Conservation (phyloP, 352 stramenopile genomes). For the Hyaloperonospora arabidopsidis region DNA sequence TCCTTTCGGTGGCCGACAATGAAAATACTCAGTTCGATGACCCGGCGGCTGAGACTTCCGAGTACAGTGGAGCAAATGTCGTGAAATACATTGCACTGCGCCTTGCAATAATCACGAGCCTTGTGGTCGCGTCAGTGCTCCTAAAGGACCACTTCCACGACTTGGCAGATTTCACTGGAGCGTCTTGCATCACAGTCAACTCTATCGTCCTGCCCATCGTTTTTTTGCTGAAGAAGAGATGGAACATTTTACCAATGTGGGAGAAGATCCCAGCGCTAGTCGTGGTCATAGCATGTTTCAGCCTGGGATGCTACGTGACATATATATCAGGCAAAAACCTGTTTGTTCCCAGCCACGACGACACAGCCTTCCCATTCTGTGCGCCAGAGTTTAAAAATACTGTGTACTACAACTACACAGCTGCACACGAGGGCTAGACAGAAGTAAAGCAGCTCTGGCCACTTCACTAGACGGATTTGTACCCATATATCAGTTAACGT, state of each 20-base stretch:
- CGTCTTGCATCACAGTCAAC: constrained; percentile 38
- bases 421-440: constrained; percentile 13
- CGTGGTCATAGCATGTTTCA: constrained; percentile 24
- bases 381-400: constrained; percentile 25
- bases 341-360: constrained; percentile 20
- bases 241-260: constrained; percentile 19
- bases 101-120: constrained; percentile 25
- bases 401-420: constrained; percentile 40
- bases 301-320: constrained; percentile 28
- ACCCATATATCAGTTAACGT: no score
- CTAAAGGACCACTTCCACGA: constrained; percentile 43
- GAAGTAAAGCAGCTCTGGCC: no score
- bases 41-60: constrained; percentile 13
- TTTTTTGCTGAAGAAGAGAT: constrained; percentile 34
- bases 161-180: constrained; percentile 32
- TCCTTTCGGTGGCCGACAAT: constrained; percentile 32
- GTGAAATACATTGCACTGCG: constrained; percentile 38
- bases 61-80: constrained; percentile 30
- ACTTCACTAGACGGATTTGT: no score
- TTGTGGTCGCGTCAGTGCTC: constrained; percentile 33
- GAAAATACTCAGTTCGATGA: constrained; percentile 22
- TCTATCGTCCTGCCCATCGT: constrained; percentile 42
- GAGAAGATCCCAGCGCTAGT: constrained; percentile 20
- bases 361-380: constrained; percentile 30
- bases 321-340: constrained; percentile 26